Percentiles rank a stretch among this genome's conserved stretches.
Evolutionary conservation across 257 asterid species (phyloP).

Genomic region (Solanum clarkiae): DNA sequence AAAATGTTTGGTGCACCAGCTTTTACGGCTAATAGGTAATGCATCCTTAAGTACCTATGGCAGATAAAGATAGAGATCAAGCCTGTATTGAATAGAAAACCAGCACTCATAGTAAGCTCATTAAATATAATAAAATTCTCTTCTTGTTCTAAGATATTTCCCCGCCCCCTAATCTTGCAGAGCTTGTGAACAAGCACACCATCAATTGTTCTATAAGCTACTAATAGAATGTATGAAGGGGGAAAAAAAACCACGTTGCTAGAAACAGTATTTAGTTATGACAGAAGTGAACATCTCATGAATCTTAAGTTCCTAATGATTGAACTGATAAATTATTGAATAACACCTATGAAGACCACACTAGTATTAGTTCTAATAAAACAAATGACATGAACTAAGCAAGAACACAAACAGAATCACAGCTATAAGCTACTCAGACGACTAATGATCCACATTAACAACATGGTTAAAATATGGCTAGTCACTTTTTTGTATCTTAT

Average conservation of each 20-base stretch:
- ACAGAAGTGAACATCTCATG: not conserved
- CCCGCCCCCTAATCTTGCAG: not conserved
- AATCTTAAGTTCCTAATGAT: not conserved
- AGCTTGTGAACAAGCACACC: not conserved
- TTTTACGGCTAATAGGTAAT: not conserved
- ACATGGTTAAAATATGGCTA: not conserved
- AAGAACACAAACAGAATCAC: not conserved
- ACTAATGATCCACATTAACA: not conserved
- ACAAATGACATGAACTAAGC: not conserved
- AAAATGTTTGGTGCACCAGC: not conserved
- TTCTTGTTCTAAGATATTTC: not conserved
- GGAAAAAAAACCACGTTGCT: not conserved
- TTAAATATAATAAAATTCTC: not conserved
- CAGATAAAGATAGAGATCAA: not conserved
- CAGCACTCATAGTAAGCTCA: not conserved
- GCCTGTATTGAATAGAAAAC: not conserved
- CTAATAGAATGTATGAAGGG: not conserved
- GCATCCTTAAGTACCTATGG: conserved; percentile 13
- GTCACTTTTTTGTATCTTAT: not conserved
- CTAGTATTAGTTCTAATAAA: not conserved
- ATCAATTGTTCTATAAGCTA: not conserved
- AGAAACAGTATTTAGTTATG: not conserved
- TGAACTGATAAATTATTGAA: not conserved
- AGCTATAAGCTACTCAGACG: not conserved
- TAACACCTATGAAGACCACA: not conserved